A percentile compares a stretch with the other conserved stretches of the same genome.
Evolutionary conservation across 2,329 filamentous ascomycete genomes (phyloP).

Genomic region (Exophiala phaeomuriformis): DNA sequence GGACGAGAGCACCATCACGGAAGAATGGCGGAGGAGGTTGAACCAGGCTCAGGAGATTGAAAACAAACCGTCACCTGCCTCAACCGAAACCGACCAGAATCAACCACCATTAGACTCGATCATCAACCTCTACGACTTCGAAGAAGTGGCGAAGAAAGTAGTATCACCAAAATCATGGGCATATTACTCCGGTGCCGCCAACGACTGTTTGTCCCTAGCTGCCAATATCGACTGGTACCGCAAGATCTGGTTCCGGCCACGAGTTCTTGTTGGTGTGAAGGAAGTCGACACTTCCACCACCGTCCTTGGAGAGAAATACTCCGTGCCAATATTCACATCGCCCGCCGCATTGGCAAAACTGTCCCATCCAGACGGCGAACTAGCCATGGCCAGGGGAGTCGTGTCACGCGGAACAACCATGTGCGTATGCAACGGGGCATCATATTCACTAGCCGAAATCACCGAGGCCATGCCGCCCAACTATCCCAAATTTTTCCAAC

Average conservation of each 20-base stretch:
- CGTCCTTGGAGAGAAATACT: constrained; percentile 32
- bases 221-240: constrained; percentile 21
- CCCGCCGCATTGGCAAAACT: constrained; percentile 35
- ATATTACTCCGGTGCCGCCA: constrained; percentile 13
- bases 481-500: constrained; percentile 31
- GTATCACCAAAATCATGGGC: constrained; percentile 11
- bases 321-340: constrained; percentile 35
- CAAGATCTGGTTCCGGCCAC: constrained; percentile 34
- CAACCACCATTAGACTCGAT: no score
- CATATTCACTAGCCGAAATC: constrained; percentile 30
- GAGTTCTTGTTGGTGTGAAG: constrained; percentile 37
- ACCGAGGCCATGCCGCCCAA: constrained; percentile 1
- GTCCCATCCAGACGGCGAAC: constrained; percentile 33
- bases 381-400: constrained; percentile 33
- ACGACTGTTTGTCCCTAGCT: constrained; percentile 11
- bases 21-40: background rate
- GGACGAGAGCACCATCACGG: background rate
- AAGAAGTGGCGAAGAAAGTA: constrained; percentile 6
- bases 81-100: no score
- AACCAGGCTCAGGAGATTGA: no score
- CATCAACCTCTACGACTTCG: constrained; percentile 14
- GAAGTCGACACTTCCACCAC: constrained; percentile 7
- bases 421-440: constrained; percentile 32
- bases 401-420: constrained; percentile 30
- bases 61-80: no score